A percentile compares a stretch with the other conserved stretches of the same genome.
Evolutionary conservation across 306 rosid species (phyloP).

Genomic region (Casuarina equisetifolia): DNA sequence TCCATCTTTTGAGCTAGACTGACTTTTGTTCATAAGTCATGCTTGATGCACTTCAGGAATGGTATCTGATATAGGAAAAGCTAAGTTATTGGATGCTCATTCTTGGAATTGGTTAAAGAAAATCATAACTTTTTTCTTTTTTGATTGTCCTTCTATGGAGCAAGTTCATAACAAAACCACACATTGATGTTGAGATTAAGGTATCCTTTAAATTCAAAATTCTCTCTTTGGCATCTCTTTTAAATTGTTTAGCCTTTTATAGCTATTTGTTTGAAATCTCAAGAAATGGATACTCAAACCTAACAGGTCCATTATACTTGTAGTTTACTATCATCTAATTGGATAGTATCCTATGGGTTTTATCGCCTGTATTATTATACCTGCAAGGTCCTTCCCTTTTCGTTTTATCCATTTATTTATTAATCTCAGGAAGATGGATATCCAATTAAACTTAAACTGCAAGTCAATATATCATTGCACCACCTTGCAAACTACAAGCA

Average conservation of each 20-base stretch:
- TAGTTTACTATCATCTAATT: neutral
- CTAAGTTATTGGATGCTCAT: constrained; percentile 23
- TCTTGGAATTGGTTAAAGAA: neutral
- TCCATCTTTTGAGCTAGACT: no score
- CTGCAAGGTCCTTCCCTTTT: neutral
- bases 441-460: no score
- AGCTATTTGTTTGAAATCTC: neutral
- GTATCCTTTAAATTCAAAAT: constrained; percentile 36
- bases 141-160: constrained; percentile 24
- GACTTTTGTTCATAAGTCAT: neutral
- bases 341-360: neutral
- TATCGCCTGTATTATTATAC: neutral
- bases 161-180: constrained; percentile 81
- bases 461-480: neutral
- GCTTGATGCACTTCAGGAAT: constrained; percentile 7
- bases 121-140: neutral
- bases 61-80: constrained; percentile 2
- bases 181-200: constrained; percentile 89
- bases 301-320: neutral
- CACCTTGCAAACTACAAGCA: neutral
- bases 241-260: neutral
- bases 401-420: no score
- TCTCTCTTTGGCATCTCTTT: constrained; percentile 14
- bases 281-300: neutral
- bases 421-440: no score